Percentiles rank a stretch among this genome's conserved stretches.
Evolutionary conservation across 495 filamentous ascomycete species (phyloP).

Genomic region (Aspergillus biplanus): DNA sequence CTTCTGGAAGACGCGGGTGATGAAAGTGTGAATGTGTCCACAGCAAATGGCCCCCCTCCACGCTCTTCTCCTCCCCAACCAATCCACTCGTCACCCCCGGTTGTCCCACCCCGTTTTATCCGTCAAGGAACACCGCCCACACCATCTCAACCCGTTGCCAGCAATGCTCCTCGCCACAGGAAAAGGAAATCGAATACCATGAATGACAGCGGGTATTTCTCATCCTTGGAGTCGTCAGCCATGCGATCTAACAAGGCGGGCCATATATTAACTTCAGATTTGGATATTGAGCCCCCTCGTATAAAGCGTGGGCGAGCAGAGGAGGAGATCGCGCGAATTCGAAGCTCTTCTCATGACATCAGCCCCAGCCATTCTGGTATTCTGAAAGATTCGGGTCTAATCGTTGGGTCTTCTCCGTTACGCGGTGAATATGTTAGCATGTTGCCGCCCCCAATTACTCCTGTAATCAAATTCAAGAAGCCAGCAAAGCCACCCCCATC

Average conservation of each 20-base stretch:
- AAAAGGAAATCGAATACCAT: slow-evolving; percentile 77
- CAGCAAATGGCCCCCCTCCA: slow-evolving; percentile 37
- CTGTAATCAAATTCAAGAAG: slow-evolving; percentile 81
- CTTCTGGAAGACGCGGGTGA: slow-evolving; percentile 67
- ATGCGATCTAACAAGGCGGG: slow-evolving; percentile 66
- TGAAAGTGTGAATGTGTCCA: slow-evolving; percentile 39
- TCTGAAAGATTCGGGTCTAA: slow-evolving; percentile 42
- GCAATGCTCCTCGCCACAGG: slow-evolving; percentile 55
- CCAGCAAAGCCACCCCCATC: slow-evolving; percentile 82
- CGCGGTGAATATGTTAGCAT: slow-evolving; percentile 56
- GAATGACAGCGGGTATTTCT: slow-evolving; percentile 97
- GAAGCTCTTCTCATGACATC: slow-evolving; percentile 84
- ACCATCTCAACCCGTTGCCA: slow-evolving; percentile 57
- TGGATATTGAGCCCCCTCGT: slow-evolving; percentile 70
- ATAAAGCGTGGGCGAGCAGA: slow-evolving; percentile 90
- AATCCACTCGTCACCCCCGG: slow-evolving; percentile 88
- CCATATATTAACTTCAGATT: slow-evolving; percentile 69
- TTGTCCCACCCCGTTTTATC: slow-evolving; percentile 63
- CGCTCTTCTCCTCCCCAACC: slow-evolving; percentile 64
- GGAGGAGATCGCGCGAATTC: slow-evolving; percentile 92
- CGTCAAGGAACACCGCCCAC: slow-evolving; percentile 79
- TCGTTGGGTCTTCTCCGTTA: slow-evolving; percentile 65
- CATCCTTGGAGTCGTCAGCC: slow-evolving; percentile 94
- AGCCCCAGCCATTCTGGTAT: slow-evolving; percentile 72
- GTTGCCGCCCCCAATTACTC: slow-evolving; percentile 82